Conservation (phyloP, 1,284 basidiomycete species). For the Hypsizygus ulmarius region DNA sequence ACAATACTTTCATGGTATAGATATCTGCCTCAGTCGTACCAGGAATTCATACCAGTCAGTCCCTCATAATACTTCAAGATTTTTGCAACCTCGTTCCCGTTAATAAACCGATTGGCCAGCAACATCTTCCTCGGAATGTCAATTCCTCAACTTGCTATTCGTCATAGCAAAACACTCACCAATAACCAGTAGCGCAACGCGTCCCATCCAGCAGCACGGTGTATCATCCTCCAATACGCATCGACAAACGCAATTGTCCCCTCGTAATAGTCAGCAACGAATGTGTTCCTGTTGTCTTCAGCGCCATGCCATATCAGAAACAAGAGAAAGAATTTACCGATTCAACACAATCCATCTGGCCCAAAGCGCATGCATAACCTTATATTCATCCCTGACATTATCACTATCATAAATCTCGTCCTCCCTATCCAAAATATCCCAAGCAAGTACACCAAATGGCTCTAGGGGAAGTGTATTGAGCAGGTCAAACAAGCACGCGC, state of each 20-base stretch:
- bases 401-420: slow-evolving; percentile 70
- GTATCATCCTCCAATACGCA: slow-evolving; percentile 62
- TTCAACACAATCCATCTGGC: slow-evolving; percentile 67
- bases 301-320: not conserved
- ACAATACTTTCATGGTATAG: too few relatives aligned
- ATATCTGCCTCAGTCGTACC: slow-evolving; percentile 25
- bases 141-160: not conserved
- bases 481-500: slow-evolving; percentile 61
- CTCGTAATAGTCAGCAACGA: slow-evolving; percentile 52
- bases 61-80: slow-evolving; percentile 46
- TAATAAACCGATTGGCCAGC: slow-evolving; percentile 45
- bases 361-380: slow-evolving; percentile 75
- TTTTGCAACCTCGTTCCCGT: slow-evolving; percentile 41
- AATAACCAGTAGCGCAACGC: slow-evolving; percentile 61
- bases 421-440: slow-evolving; percentile 65
- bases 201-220: slow-evolving; percentile 62
- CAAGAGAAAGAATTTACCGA: slow-evolving; percentile 38
- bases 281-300: slow-evolving; percentile 37
- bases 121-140: slow-evolving; percentile 39
- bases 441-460: slow-evolving; percentile 59
- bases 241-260: slow-evolving; percentile 54
- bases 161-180: slow-evolving; percentile 35
- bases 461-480: slow-evolving; percentile 56
- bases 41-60: slow-evolving; percentile 38
- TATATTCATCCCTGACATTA: slow-evolving; percentile 67